Base-by-base conservation (phyloP, 352 stramenopile species). In the Globisporangium lucens region DNA sequence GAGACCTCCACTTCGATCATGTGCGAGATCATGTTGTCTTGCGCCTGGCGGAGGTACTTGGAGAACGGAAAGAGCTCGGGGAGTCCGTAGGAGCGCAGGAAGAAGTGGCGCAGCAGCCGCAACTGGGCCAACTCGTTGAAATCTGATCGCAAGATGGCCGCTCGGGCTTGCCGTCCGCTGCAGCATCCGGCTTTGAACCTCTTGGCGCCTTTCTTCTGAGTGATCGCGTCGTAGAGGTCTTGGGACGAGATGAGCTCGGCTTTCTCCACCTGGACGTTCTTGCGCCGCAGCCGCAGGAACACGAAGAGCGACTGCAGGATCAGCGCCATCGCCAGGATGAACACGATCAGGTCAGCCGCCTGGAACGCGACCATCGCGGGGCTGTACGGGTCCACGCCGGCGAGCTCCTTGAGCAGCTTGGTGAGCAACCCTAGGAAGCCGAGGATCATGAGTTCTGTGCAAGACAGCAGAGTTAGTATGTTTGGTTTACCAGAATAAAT, bases 1-100 rank as follows among this genome's bases (percentile, higher is more conserved):
- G 79, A 84, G 15, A 89, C 75, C 43, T 91, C 68, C 5, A 94
- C 82, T 24, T 94, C 83, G 38, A 94, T 89, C 76, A 94, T 85
- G 66, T 94, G 77, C 15, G 76, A 86, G 62, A 94, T 90, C 67
- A 92, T 80, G 66, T 85, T 90, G 17, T 88, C 83, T 67, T 91
- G 85, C 2, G 80, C 83, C 9, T 87, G 80, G 58, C 80, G 76
- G 8, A 93, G 52, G 66, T 93, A 91, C 70, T 93, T 93, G 66
- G 79, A 79, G 66, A 90, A 93, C 10, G 85, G 82, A 29, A 85
- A 85, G 9, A 89, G 72, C 58, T 87, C 72, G 0, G 80, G 80
- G 1, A 89, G 66, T 6, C 69, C 72, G 49, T 85, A 83, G 4
- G 65, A 68, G 3, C 62, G 63, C 3, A 89, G 65, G 55, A 89